Percentiles rank a stretch among this genome's conserved stretches.
Evolutionary conservation across 2,329 filamentous ascomycete species (phyloP).

Genomic region (Curvularia spicifera): DNA sequence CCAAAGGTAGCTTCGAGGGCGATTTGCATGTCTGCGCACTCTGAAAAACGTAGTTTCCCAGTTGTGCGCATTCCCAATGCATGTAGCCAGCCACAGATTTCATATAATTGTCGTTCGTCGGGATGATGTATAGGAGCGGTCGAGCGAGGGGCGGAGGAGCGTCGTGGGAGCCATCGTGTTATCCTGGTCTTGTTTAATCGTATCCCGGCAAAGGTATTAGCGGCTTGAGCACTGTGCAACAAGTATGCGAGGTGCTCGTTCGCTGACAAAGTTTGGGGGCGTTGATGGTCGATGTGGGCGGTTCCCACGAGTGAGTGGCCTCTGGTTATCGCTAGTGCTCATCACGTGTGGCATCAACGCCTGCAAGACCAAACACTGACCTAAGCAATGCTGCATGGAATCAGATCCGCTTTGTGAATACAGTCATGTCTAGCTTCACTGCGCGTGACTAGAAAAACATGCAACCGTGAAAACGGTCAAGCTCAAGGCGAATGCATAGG

Average conservation of each 20-base stretch:
- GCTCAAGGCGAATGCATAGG: neutral
- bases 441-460: neutral
- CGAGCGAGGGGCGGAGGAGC: constrained; percentile 32
- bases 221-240: neutral
- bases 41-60: neutral
- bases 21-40: neutral
- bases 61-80: neutral
- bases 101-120: constrained; percentile 8
- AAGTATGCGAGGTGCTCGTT: neutral
- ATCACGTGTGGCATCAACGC: constrained; percentile 23
- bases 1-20: neutral
- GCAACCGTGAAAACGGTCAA: neutral
- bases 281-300: constrained; percentile 20
- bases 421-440: neutral
- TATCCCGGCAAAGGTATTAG: neutral
- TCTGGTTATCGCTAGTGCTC: constrained; percentile 25
- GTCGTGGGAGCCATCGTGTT: constrained; percentile 13
- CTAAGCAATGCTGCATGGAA: neutral
- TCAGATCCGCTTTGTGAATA: neutral
- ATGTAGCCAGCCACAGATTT: neutral
- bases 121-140: constrained; percentile 14
- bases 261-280: constrained; percentile 7
- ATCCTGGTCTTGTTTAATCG: neutral
- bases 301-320: constrained; percentile 18
- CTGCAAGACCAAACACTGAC: constrained; percentile 10